Evolutionary conservation across 148 eudicot genomes (phyloP), one percentile per base, ranked within the genome.

Genomic region (Mesembryanthemum crystallinum): DNA sequence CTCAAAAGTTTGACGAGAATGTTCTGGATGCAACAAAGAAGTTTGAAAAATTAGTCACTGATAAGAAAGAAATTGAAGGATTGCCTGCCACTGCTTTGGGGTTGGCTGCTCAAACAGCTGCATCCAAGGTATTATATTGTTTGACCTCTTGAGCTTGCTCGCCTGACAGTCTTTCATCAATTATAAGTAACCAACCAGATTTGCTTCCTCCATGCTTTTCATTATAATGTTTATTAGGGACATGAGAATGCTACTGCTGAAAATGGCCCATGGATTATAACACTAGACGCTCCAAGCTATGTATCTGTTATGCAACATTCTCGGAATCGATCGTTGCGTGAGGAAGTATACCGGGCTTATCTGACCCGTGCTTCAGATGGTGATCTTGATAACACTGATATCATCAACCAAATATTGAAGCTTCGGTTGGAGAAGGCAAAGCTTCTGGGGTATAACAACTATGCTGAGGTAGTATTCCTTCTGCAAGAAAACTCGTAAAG

Each of bases 11-110:
- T 85, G 92, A 74, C 66, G 99, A 96, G 83, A 92, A 96, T 87
- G 98, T 96, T 74, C 74, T 96, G 75, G 99, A 96, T 82, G 91
- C 98, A 29, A 96, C 99, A 43, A 96, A 96, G 92, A 96, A 89
- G 80, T 96, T 91, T 86, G 95, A 92, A 84, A 92, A 88, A 71
- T 62, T 92, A 67, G 86, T 92, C 66, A 86, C 93, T 27, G 92
- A 96, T 72, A 91, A 91, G 85, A 89, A 92, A 64, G 98, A 96
- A 47, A 82, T 96, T 55, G 97, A 92, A 80, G 99, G 99, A 69
- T 81, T 96, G 80, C 99, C 99, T 39, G 88, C 88, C 61, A 89
- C 93, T 73, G 92, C 97, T 82, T 88, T 91, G 75, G 98, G 92
- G 28, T 86, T 92, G 83, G 99, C 93, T 67, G 97, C 99, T 70